phyloP scores from a whole-genome alignment of 2,329 filamentous ascomycete species.

The Pseudogymnoascus sp. region DNA sequence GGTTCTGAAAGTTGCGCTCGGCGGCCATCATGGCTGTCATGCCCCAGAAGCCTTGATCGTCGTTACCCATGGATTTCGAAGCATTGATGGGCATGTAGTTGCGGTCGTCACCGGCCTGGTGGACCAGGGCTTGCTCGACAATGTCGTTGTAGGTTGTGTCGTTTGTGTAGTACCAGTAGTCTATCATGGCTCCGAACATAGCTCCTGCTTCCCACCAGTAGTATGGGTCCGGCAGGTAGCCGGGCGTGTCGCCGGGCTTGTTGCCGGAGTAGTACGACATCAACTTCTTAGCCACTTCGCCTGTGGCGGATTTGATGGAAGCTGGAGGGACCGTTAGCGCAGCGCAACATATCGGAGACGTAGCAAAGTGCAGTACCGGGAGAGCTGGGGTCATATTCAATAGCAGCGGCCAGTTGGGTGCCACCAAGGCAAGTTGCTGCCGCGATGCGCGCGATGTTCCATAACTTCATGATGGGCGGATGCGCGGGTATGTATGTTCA shows the following conservation, averaged over 20 bases:
- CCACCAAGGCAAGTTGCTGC: background rate
- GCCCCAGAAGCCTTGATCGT: slow-evolving; percentile 63
- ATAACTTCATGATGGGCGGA: background rate
- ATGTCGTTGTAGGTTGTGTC: slow-evolving; percentile 46
- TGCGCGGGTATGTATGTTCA: background rate
- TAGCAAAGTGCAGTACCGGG: background rate
- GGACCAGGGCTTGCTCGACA: slow-evolving; percentile 43
- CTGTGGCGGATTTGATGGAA: background rate
- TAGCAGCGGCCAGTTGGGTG: background rate
- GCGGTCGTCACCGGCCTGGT: slow-evolving; percentile 43
- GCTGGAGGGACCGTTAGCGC: background rate
- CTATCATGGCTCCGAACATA: slow-evolving; percentile 45
- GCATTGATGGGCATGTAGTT: slow-evolving; percentile 45
- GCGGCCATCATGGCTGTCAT: slow-evolving; percentile 58
- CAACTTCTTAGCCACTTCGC: background rate
- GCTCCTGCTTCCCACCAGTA: slow-evolving; percentile 49
- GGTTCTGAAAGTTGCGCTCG: slow-evolving; percentile 51
- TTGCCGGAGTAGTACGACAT: slow-evolving; percentile 36
- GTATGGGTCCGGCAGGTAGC: slow-evolving; percentile 39
- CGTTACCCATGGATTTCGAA: slow-evolving; percentile 57
- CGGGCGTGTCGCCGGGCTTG: slow-evolving; percentile 37
- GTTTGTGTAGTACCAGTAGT: slow-evolving; percentile 49
- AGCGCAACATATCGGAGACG: background rate
- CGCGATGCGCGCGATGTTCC: background rate
- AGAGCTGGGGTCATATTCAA: background rate